Conservation (phyloP, 78 protist species). For the Cavenderia fasciculata region DNA sequence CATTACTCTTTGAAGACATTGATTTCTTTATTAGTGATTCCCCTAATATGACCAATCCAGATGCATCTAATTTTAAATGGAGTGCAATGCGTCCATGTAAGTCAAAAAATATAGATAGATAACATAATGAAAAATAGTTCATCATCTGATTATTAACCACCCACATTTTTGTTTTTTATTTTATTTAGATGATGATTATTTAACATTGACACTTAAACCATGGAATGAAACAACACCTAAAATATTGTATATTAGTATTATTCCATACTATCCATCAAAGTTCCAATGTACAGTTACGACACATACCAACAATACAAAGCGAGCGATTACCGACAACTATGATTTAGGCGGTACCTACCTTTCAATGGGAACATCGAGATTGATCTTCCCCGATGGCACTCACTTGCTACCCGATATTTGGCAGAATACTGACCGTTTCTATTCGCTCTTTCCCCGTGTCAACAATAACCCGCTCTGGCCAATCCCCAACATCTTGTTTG, state of each 20-base stretch:
- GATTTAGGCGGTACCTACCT: constrained; percentile 28
- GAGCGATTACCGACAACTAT: neutral
- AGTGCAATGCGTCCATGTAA: constrained; percentile 12
- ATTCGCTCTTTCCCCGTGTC: neutral
- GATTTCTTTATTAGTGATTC: constrained; percentile 48
- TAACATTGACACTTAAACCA: constrained; percentile 35
- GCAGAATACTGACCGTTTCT: neutral
- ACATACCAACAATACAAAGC: neutral
- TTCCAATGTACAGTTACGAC: constrained; percentile 23
- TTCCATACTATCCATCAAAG: constrained; percentile 28
- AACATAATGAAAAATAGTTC: neutral
- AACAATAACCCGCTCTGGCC: constrained; percentile 60
- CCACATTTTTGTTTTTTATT: neutral
- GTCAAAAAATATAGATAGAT: neutral
- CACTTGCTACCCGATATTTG: neutral
- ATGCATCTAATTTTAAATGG: neutral
- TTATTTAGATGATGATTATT: constrained; percentile 48
- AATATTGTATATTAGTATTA: constrained; percentile 38
- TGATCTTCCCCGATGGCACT: constrained; percentile 11
- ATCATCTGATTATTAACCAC: neutral
- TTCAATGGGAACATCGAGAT: constrained; percentile 22
- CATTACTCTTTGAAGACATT: constrained; percentile 33
- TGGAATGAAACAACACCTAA: constrained; percentile 20
- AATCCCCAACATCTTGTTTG: constrained; percentile 20
- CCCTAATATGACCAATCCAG: constrained; percentile 22